phyloP scores from a whole-genome alignment of 352 stramenopile genomes.

The Pythium inflatum region DNA sequence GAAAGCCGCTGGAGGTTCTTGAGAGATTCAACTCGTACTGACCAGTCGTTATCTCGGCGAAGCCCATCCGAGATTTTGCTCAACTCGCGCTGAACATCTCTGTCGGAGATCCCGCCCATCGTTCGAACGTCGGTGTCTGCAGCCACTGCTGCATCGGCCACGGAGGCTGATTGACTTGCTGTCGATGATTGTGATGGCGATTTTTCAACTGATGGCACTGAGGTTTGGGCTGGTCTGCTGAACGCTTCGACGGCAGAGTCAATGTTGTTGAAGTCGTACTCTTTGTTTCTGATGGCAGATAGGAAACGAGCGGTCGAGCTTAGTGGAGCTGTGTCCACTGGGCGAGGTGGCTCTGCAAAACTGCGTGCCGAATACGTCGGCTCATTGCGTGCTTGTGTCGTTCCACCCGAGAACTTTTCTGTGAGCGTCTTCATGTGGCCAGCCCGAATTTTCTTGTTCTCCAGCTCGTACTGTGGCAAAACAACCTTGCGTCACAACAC shows the following conservation, averaged over 20 bases:
- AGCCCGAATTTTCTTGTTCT: conserved; percentile 74
- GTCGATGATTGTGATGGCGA: conserved; percentile 56
- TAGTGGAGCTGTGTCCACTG: conserved; percentile 21
- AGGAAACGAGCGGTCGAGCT: conserved; percentile 35
- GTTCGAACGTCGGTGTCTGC: not conserved
- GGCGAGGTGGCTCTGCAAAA: conserved; percentile 3
- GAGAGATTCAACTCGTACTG: conserved; percentile 70
- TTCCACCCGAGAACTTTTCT: conserved; percentile 46
- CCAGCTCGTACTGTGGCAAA: conserved; percentile 53
- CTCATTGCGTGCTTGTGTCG: not conserved
- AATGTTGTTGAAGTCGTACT: conserved; percentile 47
- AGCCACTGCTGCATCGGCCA: conserved; percentile 8
- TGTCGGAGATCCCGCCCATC: conserved; percentile 45
- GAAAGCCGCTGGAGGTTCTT: conserved; percentile 66
- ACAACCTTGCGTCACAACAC: too few species aligned
- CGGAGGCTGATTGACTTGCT: conserved; percentile 27
- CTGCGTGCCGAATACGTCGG: not conserved
- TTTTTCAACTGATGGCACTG: conserved; percentile 19
- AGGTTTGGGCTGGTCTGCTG: conserved; percentile 1
- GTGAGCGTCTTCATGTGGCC: conserved; percentile 79
- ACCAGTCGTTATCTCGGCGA: conserved; percentile 73
- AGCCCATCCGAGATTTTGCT: conserved; percentile 60
- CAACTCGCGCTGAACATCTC: conserved; percentile 67
- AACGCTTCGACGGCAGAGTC: conserved; percentile 36
- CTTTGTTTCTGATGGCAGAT: conserved; percentile 33